Conservation (phyloP, 768 basidiomycete genomes). For the Melanogaster broomeanus region DNA sequence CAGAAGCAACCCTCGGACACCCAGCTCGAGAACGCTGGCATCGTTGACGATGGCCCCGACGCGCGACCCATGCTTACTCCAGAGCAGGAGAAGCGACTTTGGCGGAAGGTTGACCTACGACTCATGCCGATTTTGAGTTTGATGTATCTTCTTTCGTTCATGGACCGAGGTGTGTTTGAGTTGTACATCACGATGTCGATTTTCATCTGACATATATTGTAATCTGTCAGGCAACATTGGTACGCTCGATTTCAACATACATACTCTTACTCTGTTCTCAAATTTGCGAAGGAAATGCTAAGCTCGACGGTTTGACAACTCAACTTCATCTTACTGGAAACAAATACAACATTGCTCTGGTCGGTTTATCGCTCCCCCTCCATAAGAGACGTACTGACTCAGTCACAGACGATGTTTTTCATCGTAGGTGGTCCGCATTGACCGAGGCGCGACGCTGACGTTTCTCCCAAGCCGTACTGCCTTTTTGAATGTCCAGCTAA, state of each 20-base stretch:
- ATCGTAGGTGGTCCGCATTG: slow-evolving; percentile 44
- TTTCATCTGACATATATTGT: background rate
- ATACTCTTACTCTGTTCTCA: background rate
- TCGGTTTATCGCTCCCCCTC: slow-evolving; percentile 28
- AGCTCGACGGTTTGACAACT: slow-evolving; percentile 57
- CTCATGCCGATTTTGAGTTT: too few species aligned
- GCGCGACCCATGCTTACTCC: slow-evolving; percentile 8
- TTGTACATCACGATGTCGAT: too few species aligned
- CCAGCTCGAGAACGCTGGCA: background rate
- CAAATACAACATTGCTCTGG: slow-evolving; percentile 68
- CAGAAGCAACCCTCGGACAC: background rate
- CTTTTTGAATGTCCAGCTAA: slow-evolving; percentile 70
- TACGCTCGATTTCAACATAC: slow-evolving; percentile 17
- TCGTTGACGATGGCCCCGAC: background rate
- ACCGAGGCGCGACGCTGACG: background rate
- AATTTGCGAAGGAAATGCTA: slow-evolving; percentile 53
- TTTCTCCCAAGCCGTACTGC: slow-evolving; percentile 26
- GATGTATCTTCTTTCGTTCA: slow-evolving; percentile 61
- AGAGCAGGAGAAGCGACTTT: slow-evolving; percentile 52
- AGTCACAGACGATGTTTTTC: slow-evolving; percentile 64
- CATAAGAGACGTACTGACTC: background rate
- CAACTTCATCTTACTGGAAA: slow-evolving; percentile 59
- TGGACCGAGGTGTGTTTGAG: slow-evolving; percentile 60
- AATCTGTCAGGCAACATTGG: slow-evolving; percentile 54
- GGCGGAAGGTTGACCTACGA: slow-evolving; percentile 57